Conservation (phyloP, 345 rosid genomes). For the Arabis hirsuta region DNA sequence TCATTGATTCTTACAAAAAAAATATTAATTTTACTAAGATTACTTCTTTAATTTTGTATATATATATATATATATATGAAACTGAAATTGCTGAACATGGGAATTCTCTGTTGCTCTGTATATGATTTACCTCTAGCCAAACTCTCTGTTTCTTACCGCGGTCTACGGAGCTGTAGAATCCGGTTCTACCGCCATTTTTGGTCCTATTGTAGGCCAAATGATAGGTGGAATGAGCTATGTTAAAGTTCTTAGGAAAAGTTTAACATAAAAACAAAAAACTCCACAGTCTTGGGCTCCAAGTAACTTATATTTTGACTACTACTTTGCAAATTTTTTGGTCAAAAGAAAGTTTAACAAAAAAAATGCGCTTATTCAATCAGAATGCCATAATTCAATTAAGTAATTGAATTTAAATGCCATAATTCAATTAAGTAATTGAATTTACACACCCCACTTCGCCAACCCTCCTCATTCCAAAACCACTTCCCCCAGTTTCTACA, state of each 20-base stretch:
- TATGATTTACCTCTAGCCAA: constrained; percentile 88
- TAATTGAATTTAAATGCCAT: too few relatives aligned
- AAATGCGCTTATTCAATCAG: too few relatives aligned
- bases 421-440: too few relatives aligned
- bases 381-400: too few relatives aligned
- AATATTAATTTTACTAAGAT: neutral
- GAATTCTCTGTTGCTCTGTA: constrained; percentile 90
- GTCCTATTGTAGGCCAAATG: constrained; percentile 71
- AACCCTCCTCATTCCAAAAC: too few relatives aligned
- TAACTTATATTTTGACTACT: too few relatives aligned
- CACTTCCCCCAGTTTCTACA: too few relatives aligned
- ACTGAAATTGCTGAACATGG: constrained; percentile 74
- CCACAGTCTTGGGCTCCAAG: too few relatives aligned
- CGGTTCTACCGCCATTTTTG: constrained; percentile 69
- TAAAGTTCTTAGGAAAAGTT: constrained; percentile 57
- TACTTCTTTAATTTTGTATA: neutral
- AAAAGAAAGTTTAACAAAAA: too few relatives aligned
- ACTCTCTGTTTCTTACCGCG: constrained; percentile 81
- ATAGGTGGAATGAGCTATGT: constrained; percentile 58
- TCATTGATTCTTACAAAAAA: neutral
- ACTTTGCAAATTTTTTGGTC: too few relatives aligned
- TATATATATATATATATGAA: neutral
- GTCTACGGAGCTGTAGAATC: constrained; percentile 80
- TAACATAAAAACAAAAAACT: too few relatives aligned
- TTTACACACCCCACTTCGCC: too few relatives aligned